Evolutionary conservation across 495 filamentous ascomycete genomes (phyloP), one percentile per base, ranked within the genome.

Genomic region (Astrothelium subdiscretum): DNA sequence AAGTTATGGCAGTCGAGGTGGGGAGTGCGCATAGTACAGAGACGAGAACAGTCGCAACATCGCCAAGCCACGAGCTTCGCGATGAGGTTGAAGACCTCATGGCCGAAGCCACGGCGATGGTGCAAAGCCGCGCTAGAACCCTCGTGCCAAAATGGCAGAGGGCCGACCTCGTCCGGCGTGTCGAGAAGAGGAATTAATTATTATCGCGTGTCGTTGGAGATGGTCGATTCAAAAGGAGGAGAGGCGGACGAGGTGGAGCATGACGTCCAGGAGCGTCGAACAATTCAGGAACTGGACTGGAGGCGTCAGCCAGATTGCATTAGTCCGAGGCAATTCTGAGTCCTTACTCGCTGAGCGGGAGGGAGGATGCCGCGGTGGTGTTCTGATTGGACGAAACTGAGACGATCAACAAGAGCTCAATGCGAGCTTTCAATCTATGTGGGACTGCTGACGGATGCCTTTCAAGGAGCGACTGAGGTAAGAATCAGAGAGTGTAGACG

Each of bases 1-100:
- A 91, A 32, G 78, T 81, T 69, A 95, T 76, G 18, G 87, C 91
- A 66, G 72, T 72, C 48, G 81, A 76, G 67, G 78, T 71, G 59
- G 73, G 71, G 35, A 76, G 69, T 38, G 67, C 40, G 58, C 35
- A 48, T 3, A 43, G 51, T 27, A 70, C 65, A 26, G 62, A 63
- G 43, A 67, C 15, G 61, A 73, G 62, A 13, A 72, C 32, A 11
- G 67, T 60, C 38, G 64, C 48, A 10, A 61, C 61, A 59, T 65
- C 65, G 68, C 64, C 66, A 57, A 63, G 62, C 60, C 54, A 51
- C 58, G 62, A 70, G 61, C 57, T 59, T 64, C 68, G 68, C 66
- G 42, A 65, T 42, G 68, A 70, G 62, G 68, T 64, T 48, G 64
- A 54, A 35, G 57, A 64, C 68, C 70, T 70, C 70, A 72, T 70